Evolutionary conservation across 2,329 filamentous ascomycete species (phyloP).

Genomic region (Venturia oleaginea): DNA sequence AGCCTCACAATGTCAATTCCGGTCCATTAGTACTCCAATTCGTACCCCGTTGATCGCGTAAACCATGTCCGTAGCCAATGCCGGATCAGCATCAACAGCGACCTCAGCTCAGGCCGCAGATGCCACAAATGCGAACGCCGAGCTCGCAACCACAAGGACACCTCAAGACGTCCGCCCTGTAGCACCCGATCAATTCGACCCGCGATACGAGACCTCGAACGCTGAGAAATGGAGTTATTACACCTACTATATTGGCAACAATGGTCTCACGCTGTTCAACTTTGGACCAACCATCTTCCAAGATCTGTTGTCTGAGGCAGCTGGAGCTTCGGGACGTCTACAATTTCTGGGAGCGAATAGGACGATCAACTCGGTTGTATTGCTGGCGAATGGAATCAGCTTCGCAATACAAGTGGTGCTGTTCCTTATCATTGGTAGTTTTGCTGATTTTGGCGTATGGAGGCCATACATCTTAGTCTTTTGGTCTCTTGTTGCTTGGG

Average conservation of each 20-base stretch:
- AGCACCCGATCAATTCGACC: constrained; percentile 12
- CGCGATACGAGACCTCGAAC: constrained; percentile 5
- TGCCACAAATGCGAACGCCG: background rate
- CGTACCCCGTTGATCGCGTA: background rate
- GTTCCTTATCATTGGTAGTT: constrained; percentile 44
- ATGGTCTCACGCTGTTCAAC: constrained; percentile 53
- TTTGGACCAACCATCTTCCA: constrained; percentile 58
- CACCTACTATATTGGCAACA: constrained; percentile 31
- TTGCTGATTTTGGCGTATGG: constrained; percentile 57
- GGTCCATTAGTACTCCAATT: background rate
- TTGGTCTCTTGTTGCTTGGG: constrained; percentile 52
- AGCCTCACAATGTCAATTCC: background rate
- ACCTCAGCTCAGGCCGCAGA: background rate
- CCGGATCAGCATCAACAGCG: background rate
- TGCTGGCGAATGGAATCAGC: constrained; percentile 57
- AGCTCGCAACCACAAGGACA: background rate
- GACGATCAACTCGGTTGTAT: constrained; percentile 56
- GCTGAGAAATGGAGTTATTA: constrained; percentile 12
- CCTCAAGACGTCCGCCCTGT: constrained; percentile 1
- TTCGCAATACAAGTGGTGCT: constrained; percentile 57
- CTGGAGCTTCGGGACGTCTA: constrained; percentile 41
- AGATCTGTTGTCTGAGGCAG: constrained; percentile 50
- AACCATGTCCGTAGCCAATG: constrained; percentile 8
- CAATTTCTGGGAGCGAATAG: constrained; percentile 46
- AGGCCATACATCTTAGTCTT: constrained; percentile 54